Base-by-base conservation (phyloP, 345 rosid species). In the Pugionium cornutum region DNA sequence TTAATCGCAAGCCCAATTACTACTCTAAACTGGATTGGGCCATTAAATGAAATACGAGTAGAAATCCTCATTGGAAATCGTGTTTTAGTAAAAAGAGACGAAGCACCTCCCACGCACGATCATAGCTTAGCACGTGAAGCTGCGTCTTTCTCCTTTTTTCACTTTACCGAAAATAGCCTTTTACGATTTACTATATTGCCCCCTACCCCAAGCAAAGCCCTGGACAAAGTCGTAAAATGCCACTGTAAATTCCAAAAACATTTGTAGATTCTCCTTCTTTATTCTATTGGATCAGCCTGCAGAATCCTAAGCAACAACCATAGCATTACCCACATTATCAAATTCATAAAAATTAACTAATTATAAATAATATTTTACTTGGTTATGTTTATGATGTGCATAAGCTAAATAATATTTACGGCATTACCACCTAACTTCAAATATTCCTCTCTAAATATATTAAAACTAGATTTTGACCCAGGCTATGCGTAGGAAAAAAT, bases 241-340 rank as follows among this genome's bases (percentile, higher is more conserved):
- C 34, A 70, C 6, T 42, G 53, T 33, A 65, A 51, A 50, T 18
- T 28, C 50, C 62, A 36, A 58, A 58, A 60, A 66, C 56, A 65
- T 66, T 50, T 36, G 34, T 36, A 50, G 42, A 50, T 72, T 49
- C 58, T 53, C 50, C 47, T 18, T 43, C 40, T 37, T 59, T 73
- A 66, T 66, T 66, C 63, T 53, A 73, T 30, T 46, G 29, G 27
- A 61, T 46, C 49, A 53, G 68, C 40, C 73, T 74, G 53, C 52
- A 42, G 73, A 61, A 74, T 74, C 77, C 63, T 53, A 74, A 45
- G 77, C 77, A 67, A 61, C 68, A 53, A 67, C 63, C 58, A 47
- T 53, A 6, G 53, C 72, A 73, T 52, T 52, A 66, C 67, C 77
- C 32, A 65, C 47, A 32, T 65, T 45, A 65, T 58, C 43, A 51